phyloP scores from a whole-genome alignment of 2,329 filamentous ascomycete species.

The Trichoderma semiorbis region DNA sequence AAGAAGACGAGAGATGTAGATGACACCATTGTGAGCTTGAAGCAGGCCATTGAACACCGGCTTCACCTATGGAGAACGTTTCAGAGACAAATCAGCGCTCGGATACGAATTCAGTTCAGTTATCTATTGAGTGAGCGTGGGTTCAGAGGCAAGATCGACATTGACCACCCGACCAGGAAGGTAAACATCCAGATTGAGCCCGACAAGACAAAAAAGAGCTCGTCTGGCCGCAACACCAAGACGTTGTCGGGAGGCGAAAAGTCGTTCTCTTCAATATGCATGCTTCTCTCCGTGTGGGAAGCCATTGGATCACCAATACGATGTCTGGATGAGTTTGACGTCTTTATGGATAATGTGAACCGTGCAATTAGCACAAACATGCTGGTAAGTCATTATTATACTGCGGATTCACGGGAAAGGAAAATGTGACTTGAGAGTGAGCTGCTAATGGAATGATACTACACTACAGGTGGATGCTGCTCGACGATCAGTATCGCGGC shows the following conservation, averaged over 20 bases:
- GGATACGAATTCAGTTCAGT: constrained; percentile 79
- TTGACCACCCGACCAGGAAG: constrained; percentile 71
- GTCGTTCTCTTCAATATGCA: constrained; percentile 94
- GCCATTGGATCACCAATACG: constrained; percentile 95
- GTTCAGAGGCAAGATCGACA: constrained; percentile 76
- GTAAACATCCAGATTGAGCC: constrained; percentile 76
- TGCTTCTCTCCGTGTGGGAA: constrained; percentile 91
- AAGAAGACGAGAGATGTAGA: constrained; percentile 39
- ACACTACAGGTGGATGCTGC: constrained; percentile 69
- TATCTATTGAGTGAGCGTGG: constrained; percentile 86
- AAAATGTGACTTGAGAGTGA: too few relatives aligned
- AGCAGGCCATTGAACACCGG: constrained; percentile 63
- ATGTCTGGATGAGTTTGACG: constrained; percentile 96
- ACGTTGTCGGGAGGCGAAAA: constrained; percentile 96
- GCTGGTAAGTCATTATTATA: constrained; percentile 58
- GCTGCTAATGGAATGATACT: neutral
- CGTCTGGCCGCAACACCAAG: constrained; percentile 76
- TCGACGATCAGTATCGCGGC: constrained; percentile 78
- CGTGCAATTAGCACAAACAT: constrained; percentile 88
- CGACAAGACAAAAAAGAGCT: constrained; percentile 64
- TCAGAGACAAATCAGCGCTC: constrained; percentile 78
- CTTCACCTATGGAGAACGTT: constrained; percentile 76
- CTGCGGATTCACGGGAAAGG: neutral
- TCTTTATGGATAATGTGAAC: constrained; percentile 99
- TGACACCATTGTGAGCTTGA: constrained; percentile 44